Evolutionary conservation across 441 rosid species (phyloP).

Genomic region (Pelargonium fulgidum): DNA sequence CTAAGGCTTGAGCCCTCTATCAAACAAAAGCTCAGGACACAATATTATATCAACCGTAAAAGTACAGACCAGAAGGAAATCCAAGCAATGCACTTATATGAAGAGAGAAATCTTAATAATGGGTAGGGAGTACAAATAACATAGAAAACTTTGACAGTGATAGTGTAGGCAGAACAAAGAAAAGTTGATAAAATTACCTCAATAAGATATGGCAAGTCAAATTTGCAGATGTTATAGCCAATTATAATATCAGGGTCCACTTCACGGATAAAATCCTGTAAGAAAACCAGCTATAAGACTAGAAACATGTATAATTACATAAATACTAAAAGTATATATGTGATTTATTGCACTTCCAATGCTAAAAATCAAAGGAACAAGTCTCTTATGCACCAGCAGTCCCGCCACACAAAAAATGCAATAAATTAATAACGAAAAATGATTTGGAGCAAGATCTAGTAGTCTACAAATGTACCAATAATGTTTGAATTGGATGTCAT

Average conservation of each 20-base stretch:
- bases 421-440: not conserved
- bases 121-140: conserved; percentile 3
- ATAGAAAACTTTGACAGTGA: conserved; percentile 10
- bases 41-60: conserved; percentile 1
- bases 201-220: conserved; percentile 93
- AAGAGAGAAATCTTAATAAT: not conserved
- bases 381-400: not conserved
- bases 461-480: no score
- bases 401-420: not conserved
- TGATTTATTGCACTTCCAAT: not conserved
- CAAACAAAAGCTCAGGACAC: conserved; percentile 23
- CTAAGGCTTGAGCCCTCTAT: conserved; percentile 83
- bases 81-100: conserved; percentile 17
- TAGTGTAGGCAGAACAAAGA: not conserved
- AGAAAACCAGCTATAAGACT: conserved; percentile 24
- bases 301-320: not conserved
- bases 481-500: no score
- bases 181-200: conserved; percentile 52
- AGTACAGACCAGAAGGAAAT: conserved; percentile 6
- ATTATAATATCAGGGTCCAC: conserved; percentile 96
- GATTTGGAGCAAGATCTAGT: no score
- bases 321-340: not conserved
- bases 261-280: conserved; percentile 78
- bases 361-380: not conserved
- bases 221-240: conserved; percentile 98